Percentiles rank a stretch among this genome's conserved stretches.
Evolutionary conservation across 2,329 filamentous ascomycete genomes (phyloP).

Genomic region (Pyrenophora graminea): DNA sequence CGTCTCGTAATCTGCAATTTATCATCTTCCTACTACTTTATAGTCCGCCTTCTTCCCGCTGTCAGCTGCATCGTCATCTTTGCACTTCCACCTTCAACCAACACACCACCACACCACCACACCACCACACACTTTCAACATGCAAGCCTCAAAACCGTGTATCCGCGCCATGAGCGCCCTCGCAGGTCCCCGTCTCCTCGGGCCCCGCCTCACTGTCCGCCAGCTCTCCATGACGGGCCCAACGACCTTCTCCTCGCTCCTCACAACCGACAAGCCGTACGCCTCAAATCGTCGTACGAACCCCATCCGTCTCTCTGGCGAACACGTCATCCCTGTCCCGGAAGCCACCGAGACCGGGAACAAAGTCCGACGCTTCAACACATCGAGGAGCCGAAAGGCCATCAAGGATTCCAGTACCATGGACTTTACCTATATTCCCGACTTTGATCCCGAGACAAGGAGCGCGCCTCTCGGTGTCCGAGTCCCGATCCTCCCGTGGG

Average conservation of each 20-base stretch:
- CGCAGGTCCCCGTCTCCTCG: constrained; percentile 48
- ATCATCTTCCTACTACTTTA: background rate
- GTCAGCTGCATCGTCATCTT: background rate
- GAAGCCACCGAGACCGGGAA: constrained; percentile 34
- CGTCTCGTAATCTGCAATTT: constrained; percentile 1
- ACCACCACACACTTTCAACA: constrained; percentile 6
- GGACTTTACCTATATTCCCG: constrained; percentile 66
- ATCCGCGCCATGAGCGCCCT: constrained; percentile 40
- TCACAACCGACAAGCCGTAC: constrained; percentile 55
- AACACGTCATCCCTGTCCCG: constrained; percentile 51
- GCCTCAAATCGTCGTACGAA: constrained; percentile 46
- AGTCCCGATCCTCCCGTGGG: constrained; percentile 55
- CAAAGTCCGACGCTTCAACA: constrained; percentile 63
- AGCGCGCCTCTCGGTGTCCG: constrained; percentile 46
- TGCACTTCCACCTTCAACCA: background rate
- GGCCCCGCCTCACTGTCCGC: constrained; percentile 51
- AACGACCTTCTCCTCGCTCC: constrained; percentile 58
- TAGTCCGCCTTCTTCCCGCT: background rate
- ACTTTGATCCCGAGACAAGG: constrained; percentile 51
- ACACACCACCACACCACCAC: background rate
- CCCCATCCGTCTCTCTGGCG: constrained; percentile 56
- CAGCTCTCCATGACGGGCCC: constrained; percentile 64
- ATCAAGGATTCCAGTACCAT: constrained; percentile 64
- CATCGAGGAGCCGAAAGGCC: constrained; percentile 60
- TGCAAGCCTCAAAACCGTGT: constrained; percentile 17